phyloP scores from a whole-genome alignment of 805 yeast genomes.

The Yamadazyma olivae region DNA sequence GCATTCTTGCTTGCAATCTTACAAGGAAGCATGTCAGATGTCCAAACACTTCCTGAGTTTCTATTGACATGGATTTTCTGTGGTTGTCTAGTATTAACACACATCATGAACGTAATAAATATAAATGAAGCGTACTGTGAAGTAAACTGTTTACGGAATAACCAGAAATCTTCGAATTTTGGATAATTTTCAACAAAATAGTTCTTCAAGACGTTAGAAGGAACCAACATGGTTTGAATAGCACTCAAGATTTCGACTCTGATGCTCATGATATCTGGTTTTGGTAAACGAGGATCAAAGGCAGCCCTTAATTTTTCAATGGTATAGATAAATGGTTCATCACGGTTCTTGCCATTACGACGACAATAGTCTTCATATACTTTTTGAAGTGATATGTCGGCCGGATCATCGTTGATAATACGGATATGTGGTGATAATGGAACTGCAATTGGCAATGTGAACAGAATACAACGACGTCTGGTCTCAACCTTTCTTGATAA shows the following conservation, averaged over 20 bases:
- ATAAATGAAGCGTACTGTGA: slow-evolving; percentile 92
- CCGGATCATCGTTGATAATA: slow-evolving; percentile 76
- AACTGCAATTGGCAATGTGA: slow-evolving; percentile 87
- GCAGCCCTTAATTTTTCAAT: slow-evolving; percentile 87
- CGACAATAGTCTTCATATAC: slow-evolving; percentile 88
- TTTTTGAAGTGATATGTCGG: slow-evolving; percentile 72
- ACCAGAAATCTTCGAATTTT: slow-evolving; percentile 92
- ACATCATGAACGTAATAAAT: slow-evolving; percentile 91
- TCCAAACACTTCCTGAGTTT: slow-evolving; percentile 85
- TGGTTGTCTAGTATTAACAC: slow-evolving; percentile 89
- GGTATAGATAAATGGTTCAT: slow-evolving; percentile 85
- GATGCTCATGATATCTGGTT: slow-evolving; percentile 85
- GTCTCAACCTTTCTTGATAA: slow-evolving; percentile 81
- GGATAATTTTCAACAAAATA: slow-evolving; percentile 69
- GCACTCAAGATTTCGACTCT: slow-evolving; percentile 90
- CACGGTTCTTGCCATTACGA: slow-evolving; percentile 68
- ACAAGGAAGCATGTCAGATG: slow-evolving; percentile 93
- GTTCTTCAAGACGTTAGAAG: slow-evolving; percentile 76
- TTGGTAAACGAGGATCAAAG: slow-evolving; percentile 87
- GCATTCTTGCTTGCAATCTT: slow-evolving; percentile 61
- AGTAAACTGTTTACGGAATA: slow-evolving; percentile 92
- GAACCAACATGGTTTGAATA: slow-evolving; percentile 83
- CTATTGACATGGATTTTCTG: slow-evolving; percentile 84
- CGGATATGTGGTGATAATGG: slow-evolving; percentile 95
- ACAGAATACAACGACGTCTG: slow-evolving; percentile 77